Evolutionary conservation across 495 filamentous ascomycete genomes (phyloP), one percentile per base, ranked within the genome.

Genomic region (Talaromyces nanjingensis): DNA sequence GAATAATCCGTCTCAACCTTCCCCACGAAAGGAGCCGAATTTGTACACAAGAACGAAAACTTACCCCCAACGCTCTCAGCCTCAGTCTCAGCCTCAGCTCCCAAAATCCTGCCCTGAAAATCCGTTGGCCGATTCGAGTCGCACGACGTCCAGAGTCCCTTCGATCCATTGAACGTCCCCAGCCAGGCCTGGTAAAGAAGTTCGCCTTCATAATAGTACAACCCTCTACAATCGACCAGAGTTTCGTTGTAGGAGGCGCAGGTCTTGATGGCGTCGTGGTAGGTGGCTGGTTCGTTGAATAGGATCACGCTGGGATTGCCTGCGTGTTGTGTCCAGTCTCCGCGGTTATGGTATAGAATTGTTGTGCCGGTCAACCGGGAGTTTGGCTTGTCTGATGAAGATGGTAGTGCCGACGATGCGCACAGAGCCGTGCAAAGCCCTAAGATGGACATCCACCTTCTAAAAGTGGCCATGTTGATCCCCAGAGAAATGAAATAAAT

Each of bases 41-140:
- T 71, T 1, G 70, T 71, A 54, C 73, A 75, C 3, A 75, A 62
- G 22, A 65, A 66, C 9, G 70, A 65, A 4, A 71, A 65, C 53
- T 67, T 61, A 9, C 20, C 7, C 11, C 3, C 37, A 14, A 16
- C 33, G 4, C 7, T 33, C 22, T 24, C 22, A 24, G 9, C 33
- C 2, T 24, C 22, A 24, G 22, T 33, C 27, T 22, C 14, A 20
- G 37, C 0, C 12, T 39, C 5, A 9, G 58, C 16, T 42, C 11
- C 16, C 6, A 6, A 6, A 12, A 55, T 4, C 9, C 5, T 27
- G 12, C 59, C 59, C 11, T 61, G 29, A 16, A 29, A 12, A 47
- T 61, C 37, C 33, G 59, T 5, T n/a, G 59, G 59, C 16, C 4
- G 34, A 1, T 6, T 25, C 1, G 14, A 49, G 11, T 34, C 27